phyloP scores from a whole-genome alignment of 202 grass and related monocot genomes.

The Setaria italica region DNA sequence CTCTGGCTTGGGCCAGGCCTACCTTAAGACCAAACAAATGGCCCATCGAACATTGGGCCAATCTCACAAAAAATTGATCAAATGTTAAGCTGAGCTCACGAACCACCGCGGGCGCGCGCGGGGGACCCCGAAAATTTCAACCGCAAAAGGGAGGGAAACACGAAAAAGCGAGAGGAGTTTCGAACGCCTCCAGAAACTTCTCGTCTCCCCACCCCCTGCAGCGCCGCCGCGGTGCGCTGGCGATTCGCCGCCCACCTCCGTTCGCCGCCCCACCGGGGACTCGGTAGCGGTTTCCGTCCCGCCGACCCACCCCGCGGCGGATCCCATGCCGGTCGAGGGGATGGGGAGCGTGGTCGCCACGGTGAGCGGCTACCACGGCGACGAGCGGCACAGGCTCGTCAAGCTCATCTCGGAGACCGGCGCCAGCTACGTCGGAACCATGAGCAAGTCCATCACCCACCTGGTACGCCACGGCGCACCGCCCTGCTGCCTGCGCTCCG shows the following conservation, averaged over 20 bases:
- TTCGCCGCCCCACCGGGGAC: not conserved
- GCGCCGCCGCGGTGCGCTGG: slow-evolving; percentile 16
- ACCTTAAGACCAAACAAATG: not conserved
- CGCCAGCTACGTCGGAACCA: slow-evolving; percentile 79
- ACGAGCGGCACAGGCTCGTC: slow-evolving; percentile 75
- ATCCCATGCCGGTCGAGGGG: slow-evolving; percentile 56
- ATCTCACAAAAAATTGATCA: too few relatives aligned
- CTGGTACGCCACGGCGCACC: slow-evolving; percentile 49
- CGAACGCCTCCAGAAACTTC: not conserved
- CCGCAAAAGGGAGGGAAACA: slow-evolving; percentile 13
- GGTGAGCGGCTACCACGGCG: slow-evolving; percentile 88
- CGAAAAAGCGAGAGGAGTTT: not conserved
- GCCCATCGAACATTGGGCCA: not conserved
- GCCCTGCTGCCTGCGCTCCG: not conserved
- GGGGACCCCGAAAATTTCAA: slow-evolving; percentile 13
- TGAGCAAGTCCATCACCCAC: slow-evolving; percentile 90
- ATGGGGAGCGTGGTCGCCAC: slow-evolving; percentile 80
- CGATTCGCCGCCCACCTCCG: slow-evolving; percentile 5
- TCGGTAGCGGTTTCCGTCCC: not conserved
- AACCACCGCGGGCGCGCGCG: too few relatives aligned
- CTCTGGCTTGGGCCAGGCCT: not conserved
- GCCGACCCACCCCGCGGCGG: not conserved
- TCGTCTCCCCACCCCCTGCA: not conserved
- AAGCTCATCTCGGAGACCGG: slow-evolving; percentile 86
- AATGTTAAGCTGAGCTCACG: too few relatives aligned